Evolutionary conservation across 345 rosid species (phyloP), one percentile per base, ranked within the genome.

Genomic region (Punica granatum): DNA sequence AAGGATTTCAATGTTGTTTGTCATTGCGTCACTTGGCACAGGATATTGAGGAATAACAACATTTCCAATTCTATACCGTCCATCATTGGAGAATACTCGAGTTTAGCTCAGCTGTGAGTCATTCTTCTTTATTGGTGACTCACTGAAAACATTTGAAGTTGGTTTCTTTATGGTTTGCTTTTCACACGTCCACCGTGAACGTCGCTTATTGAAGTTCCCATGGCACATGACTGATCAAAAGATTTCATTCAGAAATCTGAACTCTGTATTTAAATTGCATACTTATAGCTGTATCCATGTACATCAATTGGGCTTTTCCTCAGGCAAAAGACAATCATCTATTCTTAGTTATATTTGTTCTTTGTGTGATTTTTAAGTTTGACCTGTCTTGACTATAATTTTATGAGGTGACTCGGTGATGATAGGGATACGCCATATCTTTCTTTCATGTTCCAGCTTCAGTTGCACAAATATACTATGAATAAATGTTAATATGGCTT

Each of bases 21-120:
- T 10, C 42, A 19, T 60, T 59, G 39, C 49, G 32, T 62, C 14
- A 39, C 62, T 61, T 30, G 18, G 18, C 25, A 54, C 72, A 69
- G 66, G 54, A 44, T 69, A 41, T 32, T 69, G 60, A 69, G 72
- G 66, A 62, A 61, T 62, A 69, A 33, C 42, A 35, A 46, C 65
- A 69, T 61, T 21, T 62, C 53, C 2, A 66, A 64, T 61, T 15
- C 12, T 14, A 69, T 61, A 33, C 60, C 72, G 31, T 26, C 21
- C 32, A 32, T 6, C 30, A 2, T 69, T 43, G 97, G 92, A 56
- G 84, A 76, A 64, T 88, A 86, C 90, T 71, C 86, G 64, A 83
- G 68, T 48, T 83, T 90, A 70, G 19, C 6, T 35, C 12, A 51
- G 15, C 64, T 90, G 95, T 90, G 60, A 78, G 88, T 26, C 21